Base-by-base conservation (phyloP, 306 rosid genomes). In the Malus orientalis region DNA sequence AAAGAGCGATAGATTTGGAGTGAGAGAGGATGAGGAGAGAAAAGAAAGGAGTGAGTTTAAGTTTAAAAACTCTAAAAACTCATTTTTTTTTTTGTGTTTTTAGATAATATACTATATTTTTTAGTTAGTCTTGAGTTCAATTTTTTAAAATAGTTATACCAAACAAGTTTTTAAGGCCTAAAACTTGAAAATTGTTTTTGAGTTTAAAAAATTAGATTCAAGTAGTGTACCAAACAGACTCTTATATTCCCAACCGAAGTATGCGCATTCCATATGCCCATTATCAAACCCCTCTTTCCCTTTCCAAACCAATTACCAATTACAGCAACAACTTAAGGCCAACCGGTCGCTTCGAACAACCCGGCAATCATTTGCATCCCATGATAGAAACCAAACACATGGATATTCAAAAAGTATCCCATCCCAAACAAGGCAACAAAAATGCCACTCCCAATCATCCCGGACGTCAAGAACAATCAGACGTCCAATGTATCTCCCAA, bases 311-410 rank as follows among this genome's bases (percentile, higher is more conserved):
- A 93, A 66, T 89, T 89, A 1, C 98, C 96, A 30, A 93, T 80
- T 33, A 93, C 98, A 12, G 96, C 98, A 14, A 93, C 96, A 44
- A 93, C 98, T 4, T 87, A 89, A 71, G 96, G 98, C 96, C 98
- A 93, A 5, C 98, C 95, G 0, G 98, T 93, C 2, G 98, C 94
- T 44, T 93, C 95, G 67, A 93, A 91, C 81, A 93, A 65, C 10
- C 96, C 95, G 1, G 96, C 96, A 12, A 84, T 55, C 96, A 91
- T 91, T 55, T 91, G 98, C 93, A 89, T 89, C 1, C 57, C 45
- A 0, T 91, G 87, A 57, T 75, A 89, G 51, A 82, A 93, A 84
- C 89, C 85, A 71, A 93, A 93, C 22, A 29, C 78, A 62, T 93
- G 98, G 25, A 93, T 30, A 20, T 89, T 73, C 90, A 87, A 86